phyloP scores from a whole-genome alignment of 1,139 yeast genomes.

The Blastobotrys malaysiensis region DNA sequence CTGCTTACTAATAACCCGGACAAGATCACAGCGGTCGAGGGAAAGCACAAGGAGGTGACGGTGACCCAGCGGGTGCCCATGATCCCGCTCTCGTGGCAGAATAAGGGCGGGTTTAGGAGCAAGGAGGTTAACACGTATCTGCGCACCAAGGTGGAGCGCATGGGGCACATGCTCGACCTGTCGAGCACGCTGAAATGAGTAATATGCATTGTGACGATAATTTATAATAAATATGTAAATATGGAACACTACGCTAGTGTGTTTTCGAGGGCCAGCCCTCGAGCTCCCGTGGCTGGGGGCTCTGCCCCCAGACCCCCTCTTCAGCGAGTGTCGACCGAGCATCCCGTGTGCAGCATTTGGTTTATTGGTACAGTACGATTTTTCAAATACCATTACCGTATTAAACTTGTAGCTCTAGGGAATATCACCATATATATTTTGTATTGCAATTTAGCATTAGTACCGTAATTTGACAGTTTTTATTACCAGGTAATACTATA shows the following conservation, averaged over 20 bases:
- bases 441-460: too few species aligned
- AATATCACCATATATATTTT: too few species aligned
- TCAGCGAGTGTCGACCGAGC: too few species aligned
- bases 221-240: not conserved
- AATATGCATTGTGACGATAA: not conserved
- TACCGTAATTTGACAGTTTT: too few species aligned
- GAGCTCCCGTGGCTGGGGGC: too few species aligned
- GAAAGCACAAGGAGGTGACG: slow-evolving; percentile 59
- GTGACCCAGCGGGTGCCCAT: slow-evolving; percentile 89
- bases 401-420: too few species aligned
- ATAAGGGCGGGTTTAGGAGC: slow-evolving; percentile 65
- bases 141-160: slow-evolving; percentile 88
- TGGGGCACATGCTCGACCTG: slow-evolving; percentile 81
- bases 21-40: slow-evolving; percentile 91
- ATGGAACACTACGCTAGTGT: not conserved
- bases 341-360: too few species aligned
- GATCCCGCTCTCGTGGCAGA: slow-evolving; percentile 92
- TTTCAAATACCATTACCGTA: too few species aligned
- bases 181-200: not conserved
- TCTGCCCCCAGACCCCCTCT: too few species aligned
- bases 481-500: too few species aligned
- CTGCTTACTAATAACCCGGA: slow-evolving; percentile 94
- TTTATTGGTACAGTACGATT: too few species aligned
- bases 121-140: slow-evolving; percentile 88
- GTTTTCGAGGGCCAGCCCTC: too few species aligned